Evolutionary conservation across 805 yeast genomes (phyloP).

Genomic region (Sporopachydermia lactativora): DNA sequence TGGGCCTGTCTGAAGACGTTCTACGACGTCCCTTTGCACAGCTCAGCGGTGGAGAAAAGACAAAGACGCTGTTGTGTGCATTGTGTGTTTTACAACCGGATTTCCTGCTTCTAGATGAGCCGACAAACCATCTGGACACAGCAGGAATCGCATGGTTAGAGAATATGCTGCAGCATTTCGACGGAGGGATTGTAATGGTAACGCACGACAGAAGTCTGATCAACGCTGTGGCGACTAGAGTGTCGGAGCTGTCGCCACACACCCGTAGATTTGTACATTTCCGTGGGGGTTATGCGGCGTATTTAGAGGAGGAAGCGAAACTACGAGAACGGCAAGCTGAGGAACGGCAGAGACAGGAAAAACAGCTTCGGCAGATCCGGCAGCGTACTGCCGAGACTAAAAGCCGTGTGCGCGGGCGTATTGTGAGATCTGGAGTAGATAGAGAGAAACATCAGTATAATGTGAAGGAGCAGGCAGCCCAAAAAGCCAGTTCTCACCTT

Average conservation of each 20-base stretch:
- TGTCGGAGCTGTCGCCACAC: constrained; percentile 10
- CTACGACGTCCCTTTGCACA: constrained; percentile 9
- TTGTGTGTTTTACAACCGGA: constrained; percentile 10
- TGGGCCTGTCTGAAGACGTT: constrained; percentile 8
- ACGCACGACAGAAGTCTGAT: constrained; percentile 10
- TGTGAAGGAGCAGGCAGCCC: constrained; percentile 10
- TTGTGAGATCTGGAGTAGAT: constrained; percentile 10
- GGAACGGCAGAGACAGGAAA: constrained; percentile 10
- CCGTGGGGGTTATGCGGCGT: constrained; percentile 10
- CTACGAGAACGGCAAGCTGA: constrained; percentile 7
- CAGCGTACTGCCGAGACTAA: constrained; percentile 9
- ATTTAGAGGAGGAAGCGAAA: constrained; percentile 10
- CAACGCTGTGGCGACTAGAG: constrained; percentile 8
- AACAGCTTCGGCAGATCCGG: constrained; percentile 10
- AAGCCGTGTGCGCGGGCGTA: constrained; percentile 9
- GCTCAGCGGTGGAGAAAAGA: constrained; percentile 11
- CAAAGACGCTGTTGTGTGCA: constrained; percentile 10
- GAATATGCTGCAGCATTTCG: constrained; percentile 7
- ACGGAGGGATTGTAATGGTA: constrained; percentile 9
- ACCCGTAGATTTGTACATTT: constrained; percentile 9
- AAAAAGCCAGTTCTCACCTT: constrained; percentile 9
- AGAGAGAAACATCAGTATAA: constrained; percentile 11
- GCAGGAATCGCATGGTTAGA: constrained; percentile 11
- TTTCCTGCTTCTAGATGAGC: constrained; percentile 10
- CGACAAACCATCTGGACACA: constrained; percentile 10